These are phyloP conservation scores for Acmispon strigosus DNA, from an alignment of 306 rosid species.

Conservation along the genomic window DNA sequence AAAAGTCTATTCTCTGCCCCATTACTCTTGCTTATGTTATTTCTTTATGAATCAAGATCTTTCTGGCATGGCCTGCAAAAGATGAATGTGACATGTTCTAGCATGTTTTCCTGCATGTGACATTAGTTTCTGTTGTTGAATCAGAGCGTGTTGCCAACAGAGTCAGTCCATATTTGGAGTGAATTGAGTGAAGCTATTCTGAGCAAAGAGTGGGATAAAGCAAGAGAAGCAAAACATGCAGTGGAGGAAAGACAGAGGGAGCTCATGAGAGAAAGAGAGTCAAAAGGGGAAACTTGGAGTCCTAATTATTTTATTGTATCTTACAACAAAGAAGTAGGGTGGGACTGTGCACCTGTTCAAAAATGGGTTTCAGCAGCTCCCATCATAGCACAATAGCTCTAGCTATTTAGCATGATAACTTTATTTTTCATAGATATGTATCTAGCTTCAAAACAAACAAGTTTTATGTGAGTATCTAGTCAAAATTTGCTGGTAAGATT, in stretches of 20 bases:
- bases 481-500: too few relatives aligned
- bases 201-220: slow-evolving; percentile 65
- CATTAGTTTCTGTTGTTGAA: slow-evolving; percentile 11
- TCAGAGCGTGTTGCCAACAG: slow-evolving; percentile 64
- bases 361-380: slow-evolving; percentile 58
- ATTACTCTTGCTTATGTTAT: not conserved
- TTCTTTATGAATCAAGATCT: not conserved
- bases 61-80: not conserved
- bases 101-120: not conserved
- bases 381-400: slow-evolving; percentile 25
- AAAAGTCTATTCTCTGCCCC: not conserved
- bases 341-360: slow-evolving; percentile 69
- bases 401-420: not conserved
- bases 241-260: slow-evolving; percentile 75
- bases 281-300: slow-evolving; percentile 59
- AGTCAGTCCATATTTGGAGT: slow-evolving; percentile 72
- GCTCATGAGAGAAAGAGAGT: slow-evolving; percentile 41
- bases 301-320: slow-evolving; percentile 66
- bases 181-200: slow-evolving; percentile 59
- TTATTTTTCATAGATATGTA: not conserved
- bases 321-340: slow-evolving; percentile 56
- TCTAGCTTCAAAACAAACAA: not conserved
- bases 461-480: not conserved
- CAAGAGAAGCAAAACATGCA: slow-evolving; percentile 66
- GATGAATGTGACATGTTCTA: not conserved